Evolutionary conservation across 1,284 basidiomycete genomes (phyloP).

Genomic region (Ganoderma meredithae): DNA sequence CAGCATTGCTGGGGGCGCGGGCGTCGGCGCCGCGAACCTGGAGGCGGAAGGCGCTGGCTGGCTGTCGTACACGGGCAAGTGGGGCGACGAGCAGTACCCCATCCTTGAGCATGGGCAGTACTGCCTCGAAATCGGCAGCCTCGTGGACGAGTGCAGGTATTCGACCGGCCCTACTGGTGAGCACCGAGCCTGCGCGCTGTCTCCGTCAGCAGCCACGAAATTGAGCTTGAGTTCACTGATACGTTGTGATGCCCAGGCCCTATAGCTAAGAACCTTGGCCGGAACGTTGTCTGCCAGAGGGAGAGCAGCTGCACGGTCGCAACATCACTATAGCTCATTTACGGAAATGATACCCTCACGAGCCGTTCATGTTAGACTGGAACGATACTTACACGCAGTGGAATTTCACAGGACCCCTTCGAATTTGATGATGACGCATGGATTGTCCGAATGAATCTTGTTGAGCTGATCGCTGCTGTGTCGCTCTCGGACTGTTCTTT

Average conservation of each 20-base stretch:
- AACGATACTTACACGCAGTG: not conserved
- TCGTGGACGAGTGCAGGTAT: conserved; percentile 35
- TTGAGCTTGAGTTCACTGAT: not conserved
- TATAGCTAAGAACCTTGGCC: conserved; percentile 40
- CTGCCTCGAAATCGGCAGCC: conserved; percentile 28
- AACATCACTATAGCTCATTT: conserved; percentile 24
- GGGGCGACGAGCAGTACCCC: conserved; percentile 43
- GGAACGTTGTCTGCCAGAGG: conserved; percentile 38
- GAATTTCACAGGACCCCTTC: not conserved
- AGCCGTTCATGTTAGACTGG: not conserved
- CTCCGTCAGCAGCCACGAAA: not conserved
- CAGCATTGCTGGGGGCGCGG: conserved; percentile 37
- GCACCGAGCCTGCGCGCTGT: conserved; percentile 16
- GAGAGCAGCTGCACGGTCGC: conserved; percentile 33
- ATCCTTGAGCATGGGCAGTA: conserved; percentile 38
- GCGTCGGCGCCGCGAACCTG: conserved; percentile 30
- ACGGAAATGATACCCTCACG: not conserved
- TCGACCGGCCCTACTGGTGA: conserved; percentile 41
- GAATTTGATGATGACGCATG: conserved; percentile 8
- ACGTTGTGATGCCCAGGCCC: conserved; percentile 33
- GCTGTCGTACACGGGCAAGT: conserved; percentile 40
- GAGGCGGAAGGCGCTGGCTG: conserved; percentile 37
- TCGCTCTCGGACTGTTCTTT: not conserved
- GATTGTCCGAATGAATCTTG: not conserved
- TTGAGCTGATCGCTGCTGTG: not conserved